Evolutionary conservation across 129 eudicot genomes (phyloP), one percentile per base, ranked within the genome.

Genomic region (Flaveria brownii): DNA sequence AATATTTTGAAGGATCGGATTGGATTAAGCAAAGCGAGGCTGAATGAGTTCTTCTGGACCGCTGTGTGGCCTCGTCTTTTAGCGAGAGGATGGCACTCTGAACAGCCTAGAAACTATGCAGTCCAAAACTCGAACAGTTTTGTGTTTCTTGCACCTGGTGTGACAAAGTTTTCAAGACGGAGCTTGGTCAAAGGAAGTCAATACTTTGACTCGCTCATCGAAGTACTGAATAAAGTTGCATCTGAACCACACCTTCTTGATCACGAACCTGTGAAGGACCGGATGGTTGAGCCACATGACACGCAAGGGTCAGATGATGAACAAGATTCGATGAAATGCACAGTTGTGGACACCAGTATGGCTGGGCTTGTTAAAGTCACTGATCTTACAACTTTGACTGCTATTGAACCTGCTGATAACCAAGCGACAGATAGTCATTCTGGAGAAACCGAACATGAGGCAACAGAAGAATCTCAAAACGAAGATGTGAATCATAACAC

Each of bases 51-150:
- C 39, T 88, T 88, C 59, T 88, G 93, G 93, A 90, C 80, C 15
- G 87, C 87, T 16, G 88, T 88, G 11, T 88, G 93, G 93, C 93
- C 93, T 26, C 93, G 88, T 20, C 81, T 88, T 16, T 78, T 84
- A 55, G 93, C 86, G 17, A 84, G 63, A 70, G 93, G 93, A 25
- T 88, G 93, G 93, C 90, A 84, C 62, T 84, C 84, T 14, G 93
- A 88, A 81, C 82, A 84, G 71, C 88, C 84, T 8, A 76, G 56
- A 65, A 84, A 71, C 71, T 79, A 81, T 26, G 56, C 62, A 12
- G 57, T 60, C 4, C 64, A 71, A 18, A 72, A 82, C 47, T 81
- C 79, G 0, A 86, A 74, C 22, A 43, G 43, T 55, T 79, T 86
- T 76, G 88, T 88, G 76, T 88, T 84, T 79, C 88, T 88, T 76